Evolutionary conservation across 495 filamentous ascomycete species (phyloP).

Genomic region (Penicillium chermesinum): DNA sequence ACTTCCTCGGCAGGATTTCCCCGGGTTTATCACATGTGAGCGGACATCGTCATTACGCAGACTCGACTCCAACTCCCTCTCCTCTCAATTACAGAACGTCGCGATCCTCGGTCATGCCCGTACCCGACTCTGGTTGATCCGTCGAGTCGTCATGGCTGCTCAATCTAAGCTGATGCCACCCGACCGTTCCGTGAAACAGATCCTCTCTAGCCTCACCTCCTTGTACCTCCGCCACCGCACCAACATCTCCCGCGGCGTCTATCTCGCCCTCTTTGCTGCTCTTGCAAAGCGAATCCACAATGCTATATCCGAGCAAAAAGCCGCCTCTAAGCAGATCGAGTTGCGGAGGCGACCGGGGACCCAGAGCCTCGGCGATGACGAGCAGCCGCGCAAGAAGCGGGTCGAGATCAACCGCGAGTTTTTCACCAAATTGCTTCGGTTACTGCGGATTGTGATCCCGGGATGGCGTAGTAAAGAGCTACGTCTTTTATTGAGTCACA

Average conservation of each 20-base stretch:
- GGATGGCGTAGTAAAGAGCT: conserved; percentile 86
- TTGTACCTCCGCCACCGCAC: conserved; percentile 84
- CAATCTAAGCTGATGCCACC: conserved; percentile 72
- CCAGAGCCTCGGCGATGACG: conserved; percentile 43
- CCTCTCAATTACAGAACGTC: too few relatives aligned
- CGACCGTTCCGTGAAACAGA: conserved; percentile 66
- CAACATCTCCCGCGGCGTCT: conserved; percentile 83
- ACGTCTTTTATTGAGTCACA: conserved; percentile 77
- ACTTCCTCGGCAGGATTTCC: conserved; percentile 24
- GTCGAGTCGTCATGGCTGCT: conserved; percentile 56
- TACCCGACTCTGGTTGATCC: conserved; percentile 28
- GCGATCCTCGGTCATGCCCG: conserved; percentile 37
- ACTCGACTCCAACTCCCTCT: too few relatives aligned
- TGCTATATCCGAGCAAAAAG: conserved; percentile 89
- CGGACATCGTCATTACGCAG: conserved; percentile 7
- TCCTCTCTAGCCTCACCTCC: conserved; percentile 65
- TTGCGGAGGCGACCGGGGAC: conserved; percentile 52
- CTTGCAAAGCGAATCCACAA: conserved; percentile 85
- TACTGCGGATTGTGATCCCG: conserved; percentile 84
- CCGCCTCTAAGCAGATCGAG: conserved; percentile 71
- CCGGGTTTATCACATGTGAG: conserved; percentile 32
- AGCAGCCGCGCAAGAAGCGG: conserved; percentile 60
- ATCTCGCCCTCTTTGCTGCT: conserved; percentile 84
- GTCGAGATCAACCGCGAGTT: conserved; percentile 95
- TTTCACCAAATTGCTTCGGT: conserved; percentile 73